Conservation (phyloP, 176 grass and related monocot genomes). For the Metroxylon sagu region DNA sequence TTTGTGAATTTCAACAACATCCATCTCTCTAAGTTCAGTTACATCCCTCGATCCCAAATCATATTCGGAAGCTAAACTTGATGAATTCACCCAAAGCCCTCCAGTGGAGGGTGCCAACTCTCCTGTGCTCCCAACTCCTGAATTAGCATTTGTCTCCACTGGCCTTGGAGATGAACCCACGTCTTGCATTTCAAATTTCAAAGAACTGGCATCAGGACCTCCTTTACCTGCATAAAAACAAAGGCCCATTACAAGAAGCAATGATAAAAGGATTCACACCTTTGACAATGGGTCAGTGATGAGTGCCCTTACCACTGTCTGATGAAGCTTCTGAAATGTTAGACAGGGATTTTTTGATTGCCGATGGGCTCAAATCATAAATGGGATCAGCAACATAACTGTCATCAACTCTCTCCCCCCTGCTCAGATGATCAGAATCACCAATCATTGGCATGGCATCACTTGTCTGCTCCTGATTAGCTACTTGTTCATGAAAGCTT, state of each 20-base stretch:
- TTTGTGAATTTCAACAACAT: neutral
- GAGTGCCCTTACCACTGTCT: no score
- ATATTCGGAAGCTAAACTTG: conserved; percentile 6
- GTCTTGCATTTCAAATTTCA: conserved; percentile 5
- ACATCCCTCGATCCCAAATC: conserved; percentile 26
- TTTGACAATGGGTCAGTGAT: no score
- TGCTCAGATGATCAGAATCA: no score
- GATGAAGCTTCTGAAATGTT: no score
- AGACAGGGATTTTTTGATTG: no score
- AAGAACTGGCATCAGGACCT: conserved; percentile 32
- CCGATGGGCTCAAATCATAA: no score
- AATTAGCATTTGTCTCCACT: conserved; percentile 4
- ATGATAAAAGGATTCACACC: neutral
- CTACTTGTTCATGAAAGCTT: no score
- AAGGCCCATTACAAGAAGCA: conserved; percentile 12
- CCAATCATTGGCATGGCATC: no score
- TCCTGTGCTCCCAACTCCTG: neutral
- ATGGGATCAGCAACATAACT: no score
- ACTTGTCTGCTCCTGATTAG: no score
- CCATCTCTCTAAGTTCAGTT: conserved; percentile 12
- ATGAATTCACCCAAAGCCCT: neutral
- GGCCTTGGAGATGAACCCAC: conserved; percentile 33
- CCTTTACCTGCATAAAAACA: conserved; percentile 39
- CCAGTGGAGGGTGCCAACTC: neutral
- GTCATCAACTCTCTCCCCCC: no score